phyloP scores from a whole-genome alignment of 441 rosid species.

The Erodium trifolium region DNA sequence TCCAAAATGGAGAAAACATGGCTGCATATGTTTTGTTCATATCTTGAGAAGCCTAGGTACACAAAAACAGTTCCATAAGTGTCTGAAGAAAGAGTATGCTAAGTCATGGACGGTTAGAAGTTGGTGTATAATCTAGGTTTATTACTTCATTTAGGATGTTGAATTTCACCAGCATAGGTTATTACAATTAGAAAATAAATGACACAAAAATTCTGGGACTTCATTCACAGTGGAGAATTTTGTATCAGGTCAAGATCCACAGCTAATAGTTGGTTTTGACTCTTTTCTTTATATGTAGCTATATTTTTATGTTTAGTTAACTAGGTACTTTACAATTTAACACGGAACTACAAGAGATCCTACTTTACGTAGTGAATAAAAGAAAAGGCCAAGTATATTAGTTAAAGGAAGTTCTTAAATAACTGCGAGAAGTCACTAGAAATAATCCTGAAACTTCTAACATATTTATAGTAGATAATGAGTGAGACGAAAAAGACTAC shows the following conservation, averaged over 20 bases:
- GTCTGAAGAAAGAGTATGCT: background rate
- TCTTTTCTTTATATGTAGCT: background rate
- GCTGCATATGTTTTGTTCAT: constrained; percentile 78
- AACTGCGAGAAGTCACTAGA: background rate
- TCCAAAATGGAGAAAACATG: constrained; percentile 97
- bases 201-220: background rate
- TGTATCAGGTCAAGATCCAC: too few relatives aligned
- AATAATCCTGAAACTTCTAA: background rate
- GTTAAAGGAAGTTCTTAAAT: background rate
- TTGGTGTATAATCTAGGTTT: background rate
- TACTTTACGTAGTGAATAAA: background rate
- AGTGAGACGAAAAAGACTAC: too few relatives aligned
- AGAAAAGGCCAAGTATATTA: background rate
- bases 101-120: background rate
- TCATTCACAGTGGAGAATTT: background rate
- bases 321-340: background rate
- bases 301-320: too few relatives aligned
- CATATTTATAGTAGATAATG: too few relatives aligned
- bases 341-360: background rate
- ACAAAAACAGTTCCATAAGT: constrained; percentile 22
- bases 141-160: constrained; percentile 1
- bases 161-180: background rate
- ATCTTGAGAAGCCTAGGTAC: constrained; percentile 51
- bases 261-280: background rate
- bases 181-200: background rate